These are phyloP conservation scores for Straminergon stramineum DNA, from an alignment of 225 moss, liverwort and hornwort genomes.

Conservation along the genomic window DNA sequence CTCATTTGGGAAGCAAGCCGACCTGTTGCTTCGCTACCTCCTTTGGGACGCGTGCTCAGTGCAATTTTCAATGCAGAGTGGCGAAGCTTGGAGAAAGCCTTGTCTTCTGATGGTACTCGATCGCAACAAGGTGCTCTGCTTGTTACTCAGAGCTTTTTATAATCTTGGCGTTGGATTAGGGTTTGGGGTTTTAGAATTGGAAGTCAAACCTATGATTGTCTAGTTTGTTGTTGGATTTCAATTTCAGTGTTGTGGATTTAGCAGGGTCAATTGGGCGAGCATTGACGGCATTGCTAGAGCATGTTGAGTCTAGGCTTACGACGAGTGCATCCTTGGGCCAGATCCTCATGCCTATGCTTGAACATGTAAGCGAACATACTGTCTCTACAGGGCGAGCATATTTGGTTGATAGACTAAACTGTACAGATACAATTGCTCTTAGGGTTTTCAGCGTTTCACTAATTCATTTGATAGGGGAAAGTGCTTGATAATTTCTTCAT, in stretches of 20 bases:
- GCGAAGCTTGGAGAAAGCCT: constrained; percentile 46
- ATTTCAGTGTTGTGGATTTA: background rate
- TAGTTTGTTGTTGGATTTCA: background rate
- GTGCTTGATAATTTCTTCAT: background rate
- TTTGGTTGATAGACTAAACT: background rate
- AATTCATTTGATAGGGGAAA: background rate
- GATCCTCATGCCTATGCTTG: constrained; percentile 55
- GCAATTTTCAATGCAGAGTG: constrained; percentile 50
- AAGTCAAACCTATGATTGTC: background rate
- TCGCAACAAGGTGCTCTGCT: constrained; percentile 33
- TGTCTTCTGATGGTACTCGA: constrained; percentile 16
- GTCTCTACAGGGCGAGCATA: background rate
- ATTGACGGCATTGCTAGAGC: constrained; percentile 35
- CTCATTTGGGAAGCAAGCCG: constrained; percentile 31
- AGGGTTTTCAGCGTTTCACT: background rate
- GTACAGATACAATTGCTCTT: background rate
- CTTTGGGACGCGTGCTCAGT: constrained; percentile 60
- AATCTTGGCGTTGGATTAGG: background rate
- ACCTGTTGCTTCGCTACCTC: constrained; percentile 22
- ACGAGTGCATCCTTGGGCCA: constrained; percentile 38
- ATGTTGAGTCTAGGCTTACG: constrained; percentile 37
- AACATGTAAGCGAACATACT: constrained; percentile 57
- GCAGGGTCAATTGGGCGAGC: constrained; percentile 59
- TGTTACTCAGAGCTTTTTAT: background rate
- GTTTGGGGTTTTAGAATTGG: constrained; percentile 13